Base-by-base conservation (phyloP, 257 asterid genomes). In the Knoxia roxburghii region DNA sequence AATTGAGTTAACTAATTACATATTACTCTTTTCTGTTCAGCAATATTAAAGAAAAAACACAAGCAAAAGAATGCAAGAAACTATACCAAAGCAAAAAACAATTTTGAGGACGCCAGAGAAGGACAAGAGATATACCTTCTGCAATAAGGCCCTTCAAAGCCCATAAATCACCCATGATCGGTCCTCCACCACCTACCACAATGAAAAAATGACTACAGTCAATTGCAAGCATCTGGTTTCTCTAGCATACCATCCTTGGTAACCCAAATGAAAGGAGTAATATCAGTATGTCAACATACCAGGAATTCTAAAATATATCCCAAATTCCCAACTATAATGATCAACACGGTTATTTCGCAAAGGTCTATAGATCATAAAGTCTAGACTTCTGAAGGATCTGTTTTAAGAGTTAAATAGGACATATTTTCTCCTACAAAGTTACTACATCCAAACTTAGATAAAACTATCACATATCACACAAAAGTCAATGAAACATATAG, bases 151-250 rank as follows among this genome's bases (percentile, higher is more conserved):
- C 99, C 86, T 93, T 93, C 71, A 93, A 72, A 78, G 99, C 99
- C 99, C 99, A 93, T 49, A 93, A 81, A 79, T 90, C 99, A 69
- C 92, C 96, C 99, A 93, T 86, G 74, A 93, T 93, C 68, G 97
- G 95, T 49, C 99, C 99, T 46, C 97, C 99, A 52, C 96, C 97
- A 66, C 99, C 99, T 93, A 81, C 99, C 99, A 74, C 48, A 68
- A 29, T 66, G 12, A 4, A 65, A 35, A 35, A 63, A 59, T 61
- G 49, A 30, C 46, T 26, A 48, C 35, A 29, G 52, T 43, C 21
- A 68, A 40, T 61, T 46, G 46, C 21, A 69, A n/a, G 37, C 41
- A 69, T 35, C 85, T 93, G n/a, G 15, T 10, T 57, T n/a, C 39
- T 64, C 51, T 45, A 50, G 41, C 23, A 27, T 17, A 62, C 41